These are phyloP conservation scores for Candida pseudofarinosa DNA, from an alignment of 805 yeast species.

Conservation along the genomic window DNA sequence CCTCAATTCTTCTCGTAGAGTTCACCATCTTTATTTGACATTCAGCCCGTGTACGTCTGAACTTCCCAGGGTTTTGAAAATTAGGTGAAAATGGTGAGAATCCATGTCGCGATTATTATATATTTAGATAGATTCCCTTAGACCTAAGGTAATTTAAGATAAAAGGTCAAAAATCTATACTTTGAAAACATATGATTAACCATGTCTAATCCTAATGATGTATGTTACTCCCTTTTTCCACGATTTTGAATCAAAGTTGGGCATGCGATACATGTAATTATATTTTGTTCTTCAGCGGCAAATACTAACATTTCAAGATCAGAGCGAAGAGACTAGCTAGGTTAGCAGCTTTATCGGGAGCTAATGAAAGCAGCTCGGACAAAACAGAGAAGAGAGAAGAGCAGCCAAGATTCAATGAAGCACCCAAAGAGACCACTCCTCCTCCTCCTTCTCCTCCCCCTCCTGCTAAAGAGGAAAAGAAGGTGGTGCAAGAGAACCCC, in stretches of 20 bases:
- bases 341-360: conserved; percentile 21
- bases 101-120: background rate
- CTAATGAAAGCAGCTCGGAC: background rate
- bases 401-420: background rate
- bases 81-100: background rate
- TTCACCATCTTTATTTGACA: background rate
- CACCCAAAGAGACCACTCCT: background rate
- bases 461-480: background rate
- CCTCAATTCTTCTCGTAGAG: conserved; percentile 3
- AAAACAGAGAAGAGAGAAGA: background rate
- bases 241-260: background rate
- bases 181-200: background rate
- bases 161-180: too few relatives aligned
- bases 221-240: conserved; percentile 10
- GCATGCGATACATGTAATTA: background rate
- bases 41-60: background rate
- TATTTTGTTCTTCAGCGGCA: conserved; percentile 3
- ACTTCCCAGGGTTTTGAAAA: background rate
- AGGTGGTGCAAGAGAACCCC: conserved; percentile 5
- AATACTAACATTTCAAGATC: conserved; percentile 30
- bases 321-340: conserved; percentile 53
- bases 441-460: background rate
- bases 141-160: too few relatives aligned
- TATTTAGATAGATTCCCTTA: background rate
- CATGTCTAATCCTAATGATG: conserved; percentile 16